Evolutionary conservation across 768 basidiomycete genomes (phyloP), one percentile per base, ranked within the genome.

Genomic region (Russula lepida): DNA sequence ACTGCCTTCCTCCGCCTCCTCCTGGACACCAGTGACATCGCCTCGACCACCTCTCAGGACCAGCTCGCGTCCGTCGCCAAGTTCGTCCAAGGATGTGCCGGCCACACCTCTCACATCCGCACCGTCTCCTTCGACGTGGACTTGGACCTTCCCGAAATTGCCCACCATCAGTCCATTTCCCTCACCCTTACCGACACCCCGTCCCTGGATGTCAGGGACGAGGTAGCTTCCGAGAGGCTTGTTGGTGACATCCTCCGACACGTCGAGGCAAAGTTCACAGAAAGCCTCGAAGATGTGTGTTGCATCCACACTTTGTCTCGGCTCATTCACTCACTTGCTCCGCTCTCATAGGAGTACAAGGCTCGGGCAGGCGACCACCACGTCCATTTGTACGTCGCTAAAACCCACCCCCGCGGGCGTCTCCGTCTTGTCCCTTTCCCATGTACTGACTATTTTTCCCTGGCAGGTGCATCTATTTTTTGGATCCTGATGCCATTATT

Each of bases 1-100:
- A 90, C 89, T 25, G 86, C 88, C 63, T 88, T 93, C 70, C 85
- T 92, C 70, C 84, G 89, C 59, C 86, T 92, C 69, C 79, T 93
- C 66, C 82, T 92, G 72, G 89, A 91, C 77, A 89, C 91, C 65
- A 81, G 81, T 76, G 76, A 81, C 70, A 77, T 92, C 69, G 81
- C 88, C 15, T 75, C 79, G 43, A 71, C 76, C 23, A 81, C 83
- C 56, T 77, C 81, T 51, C 84, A 83, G 69, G 88, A 89, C 69
- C 89, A 92, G 77, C 83, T 89, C 66, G 81, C 82, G 55, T 84
- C 84, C 69, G 84, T 89, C 71, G 89, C 89, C 66, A 87, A 85
- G 74, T 90, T 92, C 73, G 85, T 89, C 19, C 88, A 89, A 69
- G 85, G 84, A 55, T 86, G 74, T 75, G 82, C 77, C 65, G 80